Base-by-base conservation (phyloP, 495 filamentous ascomycete genomes). In the Letharia lupina region DNA sequence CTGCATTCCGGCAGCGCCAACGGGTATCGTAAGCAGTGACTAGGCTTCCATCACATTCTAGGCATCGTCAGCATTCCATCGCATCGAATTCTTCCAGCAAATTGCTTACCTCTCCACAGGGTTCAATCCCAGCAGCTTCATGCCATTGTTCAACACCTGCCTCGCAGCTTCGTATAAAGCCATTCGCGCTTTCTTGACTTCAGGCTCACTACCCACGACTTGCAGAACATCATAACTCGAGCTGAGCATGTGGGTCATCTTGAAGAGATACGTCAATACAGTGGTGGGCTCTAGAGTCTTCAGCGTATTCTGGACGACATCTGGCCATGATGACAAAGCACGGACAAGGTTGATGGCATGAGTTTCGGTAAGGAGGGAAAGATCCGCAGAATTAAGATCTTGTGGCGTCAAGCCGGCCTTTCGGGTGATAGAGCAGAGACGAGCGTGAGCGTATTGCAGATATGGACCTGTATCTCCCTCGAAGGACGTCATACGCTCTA, bases 181-280 rank as follows among this genome's bases (percentile, higher is more conserved):
- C 83, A 93, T 86, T 61, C 90, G 84, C 39, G 90, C 89, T 74
- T 85, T 85, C 80, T 87, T 89, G 45, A 90, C 70, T 71, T 87
- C 87, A 20, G 81, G 82, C 73, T 84, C 83, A 71, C 85, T 90
- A 57, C 89, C 89, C 16, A 93, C 82, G 35, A 96, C 88, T 72
- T 89, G 83, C 42, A 96, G 81, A 7, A 89, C 83, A 70, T 92
- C 91, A 73, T 94, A 96, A 74, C 87, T 89, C 47, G 86, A 89
- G 79, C 89, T 93, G 63, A 96, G 76, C 61, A 86, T 80, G 73
- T 94, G 91, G 1, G 90, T 95, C 87, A 96, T 88, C 77, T 86
- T 87, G 81, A 93, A 93, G 56, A 96, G 83, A 77, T 94, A 96
- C 15, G 86, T 86, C 42, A 96, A 78, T 60, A 95, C 80, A 10